Base-by-base conservation (phyloP, 2,329 filamentous ascomycete genomes). In the Claviceps purpurea region DNA sequence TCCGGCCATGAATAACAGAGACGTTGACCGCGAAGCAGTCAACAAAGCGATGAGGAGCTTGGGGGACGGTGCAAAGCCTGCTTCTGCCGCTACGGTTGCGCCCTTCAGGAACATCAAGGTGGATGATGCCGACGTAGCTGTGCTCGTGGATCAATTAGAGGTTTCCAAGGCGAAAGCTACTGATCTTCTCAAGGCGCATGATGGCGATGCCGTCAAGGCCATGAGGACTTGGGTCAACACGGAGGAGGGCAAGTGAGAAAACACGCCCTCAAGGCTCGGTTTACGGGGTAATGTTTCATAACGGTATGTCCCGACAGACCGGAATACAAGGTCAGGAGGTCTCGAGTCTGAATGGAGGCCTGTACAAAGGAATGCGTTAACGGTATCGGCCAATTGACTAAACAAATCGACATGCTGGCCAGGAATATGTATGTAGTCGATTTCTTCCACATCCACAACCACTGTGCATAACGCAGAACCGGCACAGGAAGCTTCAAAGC, bases 141-240 rank as follows among this genome's bases (percentile, higher is more conserved):
- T 91, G 49, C 64, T 91, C 65, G 84, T 85, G 13, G 80, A 86
- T 47, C 77, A 90, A 64, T 74, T 90, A 37, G 86, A 91, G 55
- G 64, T 91, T 39, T 69, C 78, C 1, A 89, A 87, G 66, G 59
- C 70, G 2, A 88, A 83, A 65, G 87, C 85, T 1, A 89, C 83
- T 1, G 87, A 91, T 55, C 66, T 91, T 49, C 73, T 93, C 5
- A 84, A 82, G 65, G 72, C 76, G 5, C 74, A 89, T 60, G 84
- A 89, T 49, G 87, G 86, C 2, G 76, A 88, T 61, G 78, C 77
- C 1, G 73, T 83, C 41, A 75, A 78, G 65, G 85, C 85, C 1
- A 77, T 91, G 72, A 75, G 68, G 54, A 79, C 81, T 0, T 89
- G 63, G 56, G 56, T 71, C 20, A 54, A 56, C 22, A 61, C 61